phyloP scores from a whole-genome alignment of 164 flowering plant species.

The Tetracentron sinense region DNA sequence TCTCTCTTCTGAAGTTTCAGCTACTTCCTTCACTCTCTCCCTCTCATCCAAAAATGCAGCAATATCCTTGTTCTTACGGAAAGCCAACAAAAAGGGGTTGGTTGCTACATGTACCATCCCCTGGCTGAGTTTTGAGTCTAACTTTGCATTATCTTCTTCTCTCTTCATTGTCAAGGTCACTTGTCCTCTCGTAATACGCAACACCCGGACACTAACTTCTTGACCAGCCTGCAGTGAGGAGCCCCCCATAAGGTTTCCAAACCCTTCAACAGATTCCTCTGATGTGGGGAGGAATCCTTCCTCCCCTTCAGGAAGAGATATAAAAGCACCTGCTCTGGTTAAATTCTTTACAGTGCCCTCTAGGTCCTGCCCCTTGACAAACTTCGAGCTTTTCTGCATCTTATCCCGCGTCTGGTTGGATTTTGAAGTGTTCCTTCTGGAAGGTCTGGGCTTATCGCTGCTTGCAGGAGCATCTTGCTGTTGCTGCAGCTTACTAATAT shows the following conservation, averaged over 20 bases:
- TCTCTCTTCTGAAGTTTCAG: conserved; percentile 23
- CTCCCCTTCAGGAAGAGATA: conserved; percentile 85
- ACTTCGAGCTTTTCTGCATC: conserved; percentile 51
- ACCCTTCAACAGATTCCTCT: conserved; percentile 69
- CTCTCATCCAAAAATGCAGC: conserved; percentile 74
- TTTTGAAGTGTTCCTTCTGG: conserved; percentile 34
- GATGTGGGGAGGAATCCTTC: conserved; percentile 87
- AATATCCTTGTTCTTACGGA: conserved; percentile 72
- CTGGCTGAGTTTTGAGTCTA: conserved; percentile 30
- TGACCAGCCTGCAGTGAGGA: conserved; percentile 72
- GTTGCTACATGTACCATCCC: conserved; percentile 66
- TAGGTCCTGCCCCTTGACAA: conserved; percentile 71
- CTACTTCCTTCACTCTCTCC: conserved; percentile 34
- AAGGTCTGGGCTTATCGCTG: conserved; percentile 41
- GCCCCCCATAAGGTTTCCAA: conserved; percentile 49
- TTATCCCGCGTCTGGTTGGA: conserved; percentile 38
- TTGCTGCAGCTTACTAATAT: conserved; percentile 39
- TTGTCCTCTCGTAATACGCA: conserved; percentile 67
- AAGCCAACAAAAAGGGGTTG: conserved; percentile 87
- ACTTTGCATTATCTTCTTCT: conserved; percentile 44
- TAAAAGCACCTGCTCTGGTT: conserved; percentile 73
- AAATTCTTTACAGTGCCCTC: conserved; percentile 85
- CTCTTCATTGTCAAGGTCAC: conserved; percentile 86
- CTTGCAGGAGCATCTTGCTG: conserved; percentile 34
- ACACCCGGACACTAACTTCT: conserved; percentile 76